Percentiles rank a stretch among this genome's conserved stretches.
Evolutionary conservation across 2,329 filamentous ascomycete species (phyloP).

Genomic region (Aspergillus latus): DNA sequence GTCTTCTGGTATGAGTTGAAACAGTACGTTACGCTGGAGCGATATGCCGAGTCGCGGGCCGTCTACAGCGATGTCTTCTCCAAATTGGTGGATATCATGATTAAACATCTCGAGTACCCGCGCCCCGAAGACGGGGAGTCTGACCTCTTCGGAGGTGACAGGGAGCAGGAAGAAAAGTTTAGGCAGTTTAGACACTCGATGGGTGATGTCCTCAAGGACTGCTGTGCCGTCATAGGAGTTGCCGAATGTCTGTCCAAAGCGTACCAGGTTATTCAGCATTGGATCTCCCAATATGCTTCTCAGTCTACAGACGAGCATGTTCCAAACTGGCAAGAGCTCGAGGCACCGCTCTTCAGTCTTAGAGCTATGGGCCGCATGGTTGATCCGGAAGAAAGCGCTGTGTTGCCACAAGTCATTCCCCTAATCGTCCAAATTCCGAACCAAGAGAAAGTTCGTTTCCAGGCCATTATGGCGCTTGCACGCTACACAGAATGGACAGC

Average conservation of each 20-base stretch:
- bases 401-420: conserved; percentile 91
- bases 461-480: conserved; percentile 95
- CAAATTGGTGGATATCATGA: conserved; percentile 86
- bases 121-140: conserved; percentile 70
- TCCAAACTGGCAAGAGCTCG: conserved; percentile 93
- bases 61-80: conserved; percentile 80
- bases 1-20: conserved; percentile 98
- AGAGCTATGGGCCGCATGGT: conserved; percentile 97
- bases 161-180: conserved; percentile 95
- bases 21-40: conserved; percentile 88
- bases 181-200: conserved; percentile 94
- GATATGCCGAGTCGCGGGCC: conserved; percentile 78
- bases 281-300: conserved; percentile 79
- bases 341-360: conserved; percentile 92
- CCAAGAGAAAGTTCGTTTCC: conserved; percentile 97
- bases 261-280: conserved; percentile 78
- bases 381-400: conserved; percentile 78
- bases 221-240: conserved; percentile 92
- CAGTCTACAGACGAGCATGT: conserved; percentile 73
- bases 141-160: conserved; percentile 92
- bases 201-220: conserved; percentile 96
- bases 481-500: conserved; percentile 98
- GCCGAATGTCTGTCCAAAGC: conserved; percentile 89
- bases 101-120: conserved; percentile 86
- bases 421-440: conserved; percentile 90